Evolutionary conservation across 306 rosid species (phyloP).

Genomic region (Notholithocarpus densiflorus): DNA sequence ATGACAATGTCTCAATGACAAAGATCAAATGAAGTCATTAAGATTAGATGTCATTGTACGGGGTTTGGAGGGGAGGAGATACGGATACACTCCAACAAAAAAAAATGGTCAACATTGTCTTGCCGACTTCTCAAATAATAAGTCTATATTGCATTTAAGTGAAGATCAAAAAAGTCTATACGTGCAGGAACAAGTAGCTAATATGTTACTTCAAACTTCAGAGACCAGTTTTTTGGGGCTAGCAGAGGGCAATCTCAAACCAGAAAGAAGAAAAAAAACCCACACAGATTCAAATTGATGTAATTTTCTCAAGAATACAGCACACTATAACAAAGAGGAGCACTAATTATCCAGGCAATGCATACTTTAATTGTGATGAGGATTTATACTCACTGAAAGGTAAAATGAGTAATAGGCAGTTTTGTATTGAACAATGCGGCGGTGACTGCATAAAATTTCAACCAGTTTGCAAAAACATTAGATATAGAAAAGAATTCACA

Average conservation of each 20-base stretch:
- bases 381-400: constrained; percentile 67
- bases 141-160: neutral
- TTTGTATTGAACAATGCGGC: constrained; percentile 86
- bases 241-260: neutral
- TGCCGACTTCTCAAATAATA: neutral
- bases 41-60: neutral
- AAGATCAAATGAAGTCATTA: neutral
- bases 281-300: neutral
- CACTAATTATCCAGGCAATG: constrained; percentile 13
- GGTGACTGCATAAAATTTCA: constrained; percentile 65
- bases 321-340: constrained; percentile 3
- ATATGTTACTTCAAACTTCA: constrained; percentile 3
- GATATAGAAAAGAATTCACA: neutral
- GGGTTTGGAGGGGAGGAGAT: too few species aligned
- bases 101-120: neutral
- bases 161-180: neutral
- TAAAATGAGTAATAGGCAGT: constrained; percentile 93
- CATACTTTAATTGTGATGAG: neutral
- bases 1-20: constrained; percentile 7
- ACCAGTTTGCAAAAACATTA: neutral
- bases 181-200: neutral
- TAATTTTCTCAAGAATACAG: constrained; percentile 1
- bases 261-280: neutral
- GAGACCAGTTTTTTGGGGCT: neutral
- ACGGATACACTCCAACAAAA: neutral